These are phyloP conservation scores for Hygrocybe punicea DNA, from an alignment of 768 basidiomycete species.

Conservation along the genomic window DNA sequence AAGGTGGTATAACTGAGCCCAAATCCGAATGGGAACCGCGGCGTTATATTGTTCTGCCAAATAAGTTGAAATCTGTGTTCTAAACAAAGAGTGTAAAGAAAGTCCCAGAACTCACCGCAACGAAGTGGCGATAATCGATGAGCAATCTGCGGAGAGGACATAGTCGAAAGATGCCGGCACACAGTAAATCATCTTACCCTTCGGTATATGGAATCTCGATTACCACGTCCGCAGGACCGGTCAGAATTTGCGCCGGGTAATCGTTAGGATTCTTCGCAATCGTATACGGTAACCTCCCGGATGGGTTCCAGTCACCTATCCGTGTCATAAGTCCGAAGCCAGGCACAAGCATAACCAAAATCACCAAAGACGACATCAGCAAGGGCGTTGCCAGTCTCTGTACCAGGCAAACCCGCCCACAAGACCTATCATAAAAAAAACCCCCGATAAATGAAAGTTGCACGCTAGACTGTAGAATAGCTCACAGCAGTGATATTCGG, in stretches of 20 bases:
- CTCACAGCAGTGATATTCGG: constrained; percentile 67
- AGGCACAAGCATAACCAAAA: constrained; percentile 55
- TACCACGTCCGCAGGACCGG: constrained; percentile 36
- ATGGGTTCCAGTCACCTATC: constrained; percentile 4
- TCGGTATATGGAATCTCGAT: constrained; percentile 58
- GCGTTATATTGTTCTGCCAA: constrained; percentile 59
- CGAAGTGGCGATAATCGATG: constrained; percentile 74
- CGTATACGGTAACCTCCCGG: constrained; percentile 63
- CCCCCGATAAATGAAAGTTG: not conserved
- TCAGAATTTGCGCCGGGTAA: constrained; percentile 52
- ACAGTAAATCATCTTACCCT: constrained; percentile 32
- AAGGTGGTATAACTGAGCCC: constrained; percentile 86
- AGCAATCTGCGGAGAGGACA: constrained; percentile 37
- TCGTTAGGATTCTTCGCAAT: constrained; percentile 60
- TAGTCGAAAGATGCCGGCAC: not conserved
- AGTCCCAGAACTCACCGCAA: constrained; percentile 42
- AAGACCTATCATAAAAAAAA: constrained; percentile 38
- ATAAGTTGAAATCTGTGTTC: not conserved
- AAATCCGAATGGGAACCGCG: constrained; percentile 87
- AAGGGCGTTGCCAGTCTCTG: constrained; percentile 69
- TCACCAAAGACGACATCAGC: constrained; percentile 67
- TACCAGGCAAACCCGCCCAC: constrained; percentile 67
- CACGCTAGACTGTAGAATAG: constrained; percentile 17
- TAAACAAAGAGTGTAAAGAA: not conserved
- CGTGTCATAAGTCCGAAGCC: not conserved